phyloP scores from a whole-genome alignment of 345 rosid species.

The Cardamine chenopodiifolia region DNA sequence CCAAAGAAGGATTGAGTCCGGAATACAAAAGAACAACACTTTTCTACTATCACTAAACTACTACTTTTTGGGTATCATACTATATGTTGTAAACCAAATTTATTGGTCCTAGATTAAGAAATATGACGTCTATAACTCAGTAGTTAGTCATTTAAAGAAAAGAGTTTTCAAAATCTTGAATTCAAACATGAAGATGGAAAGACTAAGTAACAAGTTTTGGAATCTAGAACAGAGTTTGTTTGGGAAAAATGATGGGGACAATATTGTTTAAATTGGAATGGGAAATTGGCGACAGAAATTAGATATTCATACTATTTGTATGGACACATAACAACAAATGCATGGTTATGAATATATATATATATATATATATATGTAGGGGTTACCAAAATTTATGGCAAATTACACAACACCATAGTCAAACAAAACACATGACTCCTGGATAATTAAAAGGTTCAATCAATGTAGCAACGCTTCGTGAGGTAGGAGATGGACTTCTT shows the following conservation, averaged over 20 bases:
- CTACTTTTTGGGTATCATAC: too few species aligned
- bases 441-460: constrained; percentile 9
- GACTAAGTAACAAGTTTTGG: too few species aligned
- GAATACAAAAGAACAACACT: too few species aligned
- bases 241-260: neutral
- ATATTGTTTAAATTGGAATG: neutral
- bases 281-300: neutral
- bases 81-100: too few species aligned
- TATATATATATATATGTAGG: too few species aligned
- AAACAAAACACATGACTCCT: constrained; percentile 19
- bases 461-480: constrained; percentile 13
- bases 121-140: neutral
- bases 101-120: neutral
- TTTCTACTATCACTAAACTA: too few species aligned
- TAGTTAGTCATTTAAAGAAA: neutral
- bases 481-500: constrained; percentile 32
- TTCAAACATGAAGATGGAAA: too few species aligned
- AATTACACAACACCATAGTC: neutral
- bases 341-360: neutral
- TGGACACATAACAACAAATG: neutral
- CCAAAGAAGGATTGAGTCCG: too few species aligned
- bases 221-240: neutral
- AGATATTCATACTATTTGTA: neutral
- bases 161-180: neutral
- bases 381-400: neutral